A percentile compares a stretch with the other conserved stretches of the same genome.
Evolutionary conservation across 768 basidiomycete genomes (phyloP).

Genomic region (Melanogaster broomeanus): DNA sequence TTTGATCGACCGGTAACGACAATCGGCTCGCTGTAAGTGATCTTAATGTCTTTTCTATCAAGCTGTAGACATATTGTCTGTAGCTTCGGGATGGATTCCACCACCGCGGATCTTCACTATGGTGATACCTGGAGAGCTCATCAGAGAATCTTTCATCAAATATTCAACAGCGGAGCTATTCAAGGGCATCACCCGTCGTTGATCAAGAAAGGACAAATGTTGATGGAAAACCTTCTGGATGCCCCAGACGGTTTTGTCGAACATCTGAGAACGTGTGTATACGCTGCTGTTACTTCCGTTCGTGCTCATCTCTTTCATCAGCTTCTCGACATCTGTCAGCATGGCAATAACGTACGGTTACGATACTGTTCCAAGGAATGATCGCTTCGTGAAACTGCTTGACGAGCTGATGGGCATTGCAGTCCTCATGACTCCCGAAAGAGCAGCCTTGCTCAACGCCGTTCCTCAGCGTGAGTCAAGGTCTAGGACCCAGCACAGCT

Average conservation of each 20-base stretch:
- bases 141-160: slow-evolving; percentile 16
- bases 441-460: slow-evolving; percentile 13
- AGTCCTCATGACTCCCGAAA: slow-evolving; percentile 20
- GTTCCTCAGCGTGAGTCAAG: slow-evolving; percentile 22
- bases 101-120: slow-evolving; percentile 19
- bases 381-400: slow-evolving; percentile 16
- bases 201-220: background rate
- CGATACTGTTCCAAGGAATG: slow-evolving; percentile 16
- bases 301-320: background rate
- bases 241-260: slow-evolving; percentile 15
- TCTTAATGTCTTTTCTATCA: background rate
- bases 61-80: background rate
- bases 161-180: slow-evolving; percentile 10
- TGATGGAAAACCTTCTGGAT: slow-evolving; percentile 12
- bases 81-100: slow-evolving; percentile 27
- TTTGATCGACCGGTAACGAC: slow-evolving; percentile 18
- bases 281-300: background rate
- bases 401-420: slow-evolving; percentile 8
- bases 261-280: slow-evolving; percentile 18
- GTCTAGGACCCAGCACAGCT: background rate
- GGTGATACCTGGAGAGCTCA: slow-evolving; percentile 18
- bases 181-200: slow-evolving; percentile 13
- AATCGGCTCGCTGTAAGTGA: slow-evolving; percentile 7
- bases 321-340: slow-evolving; percentile 19
- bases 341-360: slow-evolving; percentile 24